Evolutionary conservation across 2,329 filamentous ascomycete genomes (phyloP), one percentile per base, ranked within the genome.

Genomic region (Apiospora hydei): DNA sequence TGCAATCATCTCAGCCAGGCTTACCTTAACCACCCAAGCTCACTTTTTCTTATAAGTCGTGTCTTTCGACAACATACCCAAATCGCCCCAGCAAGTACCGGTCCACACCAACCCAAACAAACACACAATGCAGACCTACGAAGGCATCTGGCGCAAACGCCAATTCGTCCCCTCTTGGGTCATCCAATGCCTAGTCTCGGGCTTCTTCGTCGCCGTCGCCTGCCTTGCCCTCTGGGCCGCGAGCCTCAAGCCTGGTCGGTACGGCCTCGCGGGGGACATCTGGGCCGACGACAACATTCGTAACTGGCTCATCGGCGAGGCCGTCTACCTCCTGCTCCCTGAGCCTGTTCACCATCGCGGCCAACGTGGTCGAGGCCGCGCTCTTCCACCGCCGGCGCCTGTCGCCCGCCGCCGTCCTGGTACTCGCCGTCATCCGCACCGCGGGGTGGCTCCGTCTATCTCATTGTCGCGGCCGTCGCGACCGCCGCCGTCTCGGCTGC

Each of bases 111-210:
- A 38, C 18, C 18, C 18, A n/a, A 64, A 46, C 21, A 24, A 38
- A n/a, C 61, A 66, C 66, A 46, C 66, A 67, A 68, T 68, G 66
- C 41, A 68, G 66, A 30, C 14, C 14, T 74, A 72, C 72, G 69
- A 73, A 18, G 73, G 72, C 16, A 69, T 76, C 61, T 77, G 75
- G 74, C 73, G 71, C 38, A 76, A 75, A 70, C 73, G 73, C 43
- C 68, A 77, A 18, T 61, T 76, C 14, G 64, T 77, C 6, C 75
- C 74, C 13, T 64, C 24, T 69, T 77, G 75, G 76, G 69, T 76
- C 30, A 46, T 77, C 16, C 73, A 77, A 44, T 70, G 73, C 18
- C 30, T 76, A 8, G 21, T 44, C 26, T 26, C 70, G 5, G 14
- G 70, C 30, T 61, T 75, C 43, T 74, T 71, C 70, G 51, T 47